phyloP scores from a whole-genome alignment of 2,329 filamentous ascomycete species.

The Chlorencoelia australis region DNA sequence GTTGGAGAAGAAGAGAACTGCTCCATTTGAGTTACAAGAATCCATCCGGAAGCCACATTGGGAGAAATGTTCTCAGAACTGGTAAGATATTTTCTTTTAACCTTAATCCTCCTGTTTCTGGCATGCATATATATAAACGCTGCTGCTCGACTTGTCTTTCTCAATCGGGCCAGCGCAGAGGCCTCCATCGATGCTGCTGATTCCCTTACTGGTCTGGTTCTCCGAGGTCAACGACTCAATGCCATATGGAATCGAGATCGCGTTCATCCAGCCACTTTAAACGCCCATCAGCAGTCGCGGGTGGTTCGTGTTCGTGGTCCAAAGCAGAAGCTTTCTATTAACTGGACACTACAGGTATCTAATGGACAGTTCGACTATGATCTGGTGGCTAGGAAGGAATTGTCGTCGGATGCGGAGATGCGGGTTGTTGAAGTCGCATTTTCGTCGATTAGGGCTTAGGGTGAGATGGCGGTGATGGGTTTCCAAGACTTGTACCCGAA shows the following conservation, averaged over 20 bases:
- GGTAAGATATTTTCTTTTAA: conserved; percentile 7
- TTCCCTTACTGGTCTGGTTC: not conserved
- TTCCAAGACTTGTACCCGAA: not conserved
- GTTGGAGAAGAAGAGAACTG: not conserved
- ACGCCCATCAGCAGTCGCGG: conserved; percentile 3
- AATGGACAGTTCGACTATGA: conserved; percentile 3
- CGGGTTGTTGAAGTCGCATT: conserved; percentile 7
- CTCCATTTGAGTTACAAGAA: not conserved
- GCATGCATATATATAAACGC: not conserved
- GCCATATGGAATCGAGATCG: conserved; percentile 4
- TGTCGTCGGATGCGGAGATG: not conserved
- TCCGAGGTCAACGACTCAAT: not conserved
- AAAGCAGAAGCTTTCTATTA: not conserved
- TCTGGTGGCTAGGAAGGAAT: conserved; percentile 2
- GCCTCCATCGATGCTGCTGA: not conserved
- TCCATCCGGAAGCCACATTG: not conserved
- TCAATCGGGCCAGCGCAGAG: conserved; percentile 6
- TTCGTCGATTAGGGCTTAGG: conserved; percentile 9
- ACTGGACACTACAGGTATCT: not conserved
- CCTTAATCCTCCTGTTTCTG: not conserved
- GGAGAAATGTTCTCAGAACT: not conserved
- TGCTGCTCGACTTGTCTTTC: conserved; percentile 10
- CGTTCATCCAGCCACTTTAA: not conserved
- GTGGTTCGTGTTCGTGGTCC: conserved; percentile 6
- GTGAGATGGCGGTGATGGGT: conserved; percentile 1